Evolutionary conservation across 805 yeast genomes (phyloP), one percentile per base, ranked within the genome.

Genomic region (Sugiyamaella smithiae): DNA sequence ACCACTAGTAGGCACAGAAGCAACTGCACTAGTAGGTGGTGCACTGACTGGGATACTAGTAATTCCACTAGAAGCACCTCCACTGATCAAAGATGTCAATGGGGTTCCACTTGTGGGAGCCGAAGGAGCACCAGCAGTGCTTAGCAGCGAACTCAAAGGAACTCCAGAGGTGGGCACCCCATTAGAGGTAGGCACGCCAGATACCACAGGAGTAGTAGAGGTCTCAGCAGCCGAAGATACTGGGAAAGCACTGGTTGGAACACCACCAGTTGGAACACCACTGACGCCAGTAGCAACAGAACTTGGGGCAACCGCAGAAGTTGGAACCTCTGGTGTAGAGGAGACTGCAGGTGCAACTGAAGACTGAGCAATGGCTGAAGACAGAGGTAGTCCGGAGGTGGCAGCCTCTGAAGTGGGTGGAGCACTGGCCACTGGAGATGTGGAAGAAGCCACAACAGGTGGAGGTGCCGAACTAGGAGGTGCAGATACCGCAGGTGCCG

Each of bases 1-100:
- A 16, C 25, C 41, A n/a, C n/a, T n/a, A n/a, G n/a, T n/a, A n/a
- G n/a, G n/a, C n/a, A n/a, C n/a, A n/a, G 23, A 14, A 9, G 32
- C 33, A 12, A 28, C 7, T 19, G 29, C 17, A 2, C 40, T 42
- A 19, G 33, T 20, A 17, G 11, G 24, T 37, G 12, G 37, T 17
- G 51, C 32, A 4, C 45, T 9, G 37, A 38, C 26, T 35, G 43
- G 26, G 14, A 26, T 17, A 5, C 31, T 45, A 12, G 53, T n/a
- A 12, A 20, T 6, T 4, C 12, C 40, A 17, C 41, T 20, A 2
- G 46, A 35, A 4, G 38, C 14, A 28, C 46, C 37, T 3, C 25
- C 41, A 17, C 31, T 23, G 26, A 40, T 16, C 2, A 25, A 17
- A n/a, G 43, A 25, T 12, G 38, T 35, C 22, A 35, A 7, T 16